Base-by-base conservation (phyloP, 78 protist genomes). In the Pigoraptor vietnamica region DNA sequence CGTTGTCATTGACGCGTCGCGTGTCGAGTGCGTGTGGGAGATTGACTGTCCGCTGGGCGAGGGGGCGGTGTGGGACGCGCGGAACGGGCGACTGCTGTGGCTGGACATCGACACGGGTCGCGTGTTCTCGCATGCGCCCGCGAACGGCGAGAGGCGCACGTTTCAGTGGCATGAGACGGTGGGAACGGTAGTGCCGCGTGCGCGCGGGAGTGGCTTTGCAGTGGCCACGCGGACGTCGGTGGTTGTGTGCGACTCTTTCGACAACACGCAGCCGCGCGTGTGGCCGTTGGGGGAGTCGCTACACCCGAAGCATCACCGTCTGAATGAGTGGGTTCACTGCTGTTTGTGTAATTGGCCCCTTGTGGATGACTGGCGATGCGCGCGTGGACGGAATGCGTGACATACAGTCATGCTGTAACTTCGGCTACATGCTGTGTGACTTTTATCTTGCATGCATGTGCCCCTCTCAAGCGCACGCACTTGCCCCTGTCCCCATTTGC, bases 231-330 rank as follows among this genome's bases (percentile, higher is more conserved):
- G 33, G 35, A 32, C 36, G 86, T 81, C 33, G 2, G n/a, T 81
- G 21, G 79, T 32, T 23, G 86, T 81, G 86, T 2, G 33, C 86
- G 86, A 81, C 36, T 2, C 35, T 29, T 23, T 23, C 36, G 86
- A 23, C 36, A 29, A 23, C 19, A 29, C 86, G 36, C 21, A 32
- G 21, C 86, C 33, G n/a, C 21, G n/a, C 9, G 14, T 23, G n/a
- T 32, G 21, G 91, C 89, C 40, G 82, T 24, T 34, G 23, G 21
- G 1, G 29, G 81, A 0, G 84, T 83, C 55, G 87, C 88, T 37
- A 35, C 94, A 55, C 90, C 88, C 90, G 92, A 94, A n/a, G 67
- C 67, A 48, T 48, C 67, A 48, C 67, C 67, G 67, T 21, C 67
- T 48, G 6, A 48, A 48, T 14, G 67, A 48, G 67, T 48, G 67